phyloP scores from a whole-genome alignment of 2,329 filamentous ascomycete species.

The Colletotrichum zoysiae region DNA sequence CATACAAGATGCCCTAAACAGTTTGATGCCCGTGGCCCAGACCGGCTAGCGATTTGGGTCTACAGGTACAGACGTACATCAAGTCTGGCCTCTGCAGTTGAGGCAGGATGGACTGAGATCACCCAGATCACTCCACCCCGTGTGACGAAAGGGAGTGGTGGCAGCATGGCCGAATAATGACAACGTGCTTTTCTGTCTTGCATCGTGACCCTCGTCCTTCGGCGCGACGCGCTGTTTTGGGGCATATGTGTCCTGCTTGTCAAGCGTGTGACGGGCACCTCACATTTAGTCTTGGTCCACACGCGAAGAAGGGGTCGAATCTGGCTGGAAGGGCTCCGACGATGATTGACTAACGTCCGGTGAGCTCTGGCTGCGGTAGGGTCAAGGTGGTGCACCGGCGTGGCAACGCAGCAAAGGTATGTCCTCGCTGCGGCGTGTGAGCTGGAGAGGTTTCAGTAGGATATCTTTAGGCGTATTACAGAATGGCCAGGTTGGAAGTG shows the following conservation, averaged over 20 bases:
- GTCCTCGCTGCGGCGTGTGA: conserved; percentile 7
- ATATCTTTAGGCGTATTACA: conserved; percentile 1
- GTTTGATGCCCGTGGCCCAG: conserved; percentile 22
- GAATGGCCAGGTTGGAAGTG: conserved; percentile 26
- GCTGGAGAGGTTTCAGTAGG: conserved; percentile 13
- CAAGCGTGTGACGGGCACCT: conserved; percentile 28
- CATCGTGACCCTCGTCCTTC: conserved; percentile 20
- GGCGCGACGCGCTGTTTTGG: conserved; percentile 12
- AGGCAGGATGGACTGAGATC: conserved; percentile 25
- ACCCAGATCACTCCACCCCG: conserved; percentile 39
- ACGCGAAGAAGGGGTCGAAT: background rate
- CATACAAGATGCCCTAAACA: conserved; percentile 27
- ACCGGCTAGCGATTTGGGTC: conserved; percentile 17
- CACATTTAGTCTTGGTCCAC: conserved; percentile 14
- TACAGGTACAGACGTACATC: background rate
- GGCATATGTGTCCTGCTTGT: conserved; percentile 12
- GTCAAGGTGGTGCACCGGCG: background rate
- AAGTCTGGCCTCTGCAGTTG: conserved; percentile 20
- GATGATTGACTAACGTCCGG: conserved; percentile 7
- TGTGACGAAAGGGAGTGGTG: conserved; percentile 33
- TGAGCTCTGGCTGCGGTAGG: background rate
- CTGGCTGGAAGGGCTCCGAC: conserved; percentile 20
- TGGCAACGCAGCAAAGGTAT: background rate
- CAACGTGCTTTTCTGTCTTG: conserved; percentile 23
- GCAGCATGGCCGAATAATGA: conserved; percentile 23